These are phyloP conservation scores for Exophiala sp. DNA, from an alignment of 2,329 filamentous ascomycete species.

Conservation along the genomic window DNA sequence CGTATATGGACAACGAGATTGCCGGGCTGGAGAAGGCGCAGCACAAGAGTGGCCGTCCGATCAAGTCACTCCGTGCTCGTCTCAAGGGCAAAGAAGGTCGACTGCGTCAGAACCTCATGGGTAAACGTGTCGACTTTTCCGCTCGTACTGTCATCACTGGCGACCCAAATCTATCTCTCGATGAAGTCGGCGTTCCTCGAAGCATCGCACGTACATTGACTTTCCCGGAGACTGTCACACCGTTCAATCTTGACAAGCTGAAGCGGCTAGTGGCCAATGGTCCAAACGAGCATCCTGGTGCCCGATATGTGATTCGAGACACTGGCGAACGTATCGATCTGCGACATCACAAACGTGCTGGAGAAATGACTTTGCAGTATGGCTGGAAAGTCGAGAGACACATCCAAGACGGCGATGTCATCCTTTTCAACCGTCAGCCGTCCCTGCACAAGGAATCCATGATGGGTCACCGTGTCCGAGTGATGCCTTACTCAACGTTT, in stretches of 20 bases:
- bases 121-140: constrained; percentile 98
- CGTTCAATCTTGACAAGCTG: constrained; percentile 93
- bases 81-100: constrained; percentile 99
- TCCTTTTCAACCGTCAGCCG: constrained; percentile 99
- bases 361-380: constrained; percentile 82
- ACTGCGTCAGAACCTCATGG: constrained; percentile 98
- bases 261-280: constrained; percentile 88
- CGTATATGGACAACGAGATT: constrained; percentile 99
- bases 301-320: constrained; percentile 91
- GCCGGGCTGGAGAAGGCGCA: constrained; percentile 89
- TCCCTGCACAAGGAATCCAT: constrained; percentile 99
- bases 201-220: constrained; percentile 91
- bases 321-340: constrained; percentile 94
- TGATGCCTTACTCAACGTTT: constrained; percentile 99
- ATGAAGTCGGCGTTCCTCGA: constrained; percentile 93
- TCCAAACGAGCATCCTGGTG: constrained; percentile 90
- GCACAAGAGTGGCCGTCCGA: constrained; percentile 93
- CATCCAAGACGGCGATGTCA: constrained; percentile 91
- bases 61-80: constrained; percentile 94
- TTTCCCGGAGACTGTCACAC: constrained; percentile 95
- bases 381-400: constrained; percentile 99
- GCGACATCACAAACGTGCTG: constrained; percentile 83
- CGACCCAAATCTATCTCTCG: constrained; percentile 91
- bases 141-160: constrained; percentile 99
- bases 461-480: constrained; percentile 97